phyloP scores from a whole-genome alignment of 2,329 filamentous ascomycete genomes.

The Juglanconis sp. region DNA sequence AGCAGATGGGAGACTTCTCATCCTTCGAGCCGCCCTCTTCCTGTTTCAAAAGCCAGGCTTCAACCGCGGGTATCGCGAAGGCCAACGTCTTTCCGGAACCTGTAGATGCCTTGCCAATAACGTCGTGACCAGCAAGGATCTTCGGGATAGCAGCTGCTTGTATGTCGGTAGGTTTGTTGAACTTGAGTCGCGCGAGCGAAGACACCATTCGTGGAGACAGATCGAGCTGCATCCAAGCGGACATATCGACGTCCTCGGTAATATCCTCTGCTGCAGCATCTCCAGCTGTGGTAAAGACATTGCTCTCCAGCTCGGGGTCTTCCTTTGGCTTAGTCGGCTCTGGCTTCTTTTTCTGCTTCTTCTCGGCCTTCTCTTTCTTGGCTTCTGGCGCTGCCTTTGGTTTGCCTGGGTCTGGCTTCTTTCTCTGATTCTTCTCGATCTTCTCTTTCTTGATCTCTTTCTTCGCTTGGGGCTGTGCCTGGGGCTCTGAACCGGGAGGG shows the following conservation, averaged over 20 bases:
- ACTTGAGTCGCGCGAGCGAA: slow-evolving; percentile 75
- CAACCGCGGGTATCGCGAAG: slow-evolving; percentile 89
- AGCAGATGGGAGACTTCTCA: slow-evolving; percentile 58
- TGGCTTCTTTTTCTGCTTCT: slow-evolving; percentile 25
- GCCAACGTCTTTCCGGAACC: slow-evolving; percentile 96
- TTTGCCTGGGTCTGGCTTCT: background rate
- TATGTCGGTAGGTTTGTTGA: slow-evolving; percentile 76
- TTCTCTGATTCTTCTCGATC: too few relatives aligned
- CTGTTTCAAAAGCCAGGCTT: slow-evolving; percentile 64
- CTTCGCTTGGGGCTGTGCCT: too few relatives aligned
- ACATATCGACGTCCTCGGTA: slow-evolving; percentile 66
- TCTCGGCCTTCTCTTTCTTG: slow-evolving; percentile 27
- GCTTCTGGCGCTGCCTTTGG: slow-evolving; percentile 6
- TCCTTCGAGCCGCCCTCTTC: slow-evolving; percentile 33
- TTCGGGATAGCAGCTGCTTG: slow-evolving; percentile 78
- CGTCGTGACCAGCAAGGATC: slow-evolving; percentile 78
- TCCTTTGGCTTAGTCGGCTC: slow-evolving; percentile 17
- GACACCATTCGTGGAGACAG: slow-evolving; percentile 70
- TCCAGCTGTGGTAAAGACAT: slow-evolving; percentile 55
- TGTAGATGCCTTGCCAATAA: slow-evolving; percentile 93
- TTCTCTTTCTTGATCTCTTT: too few relatives aligned
- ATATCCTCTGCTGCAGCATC: slow-evolving; percentile 44
- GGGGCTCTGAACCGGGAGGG: too few relatives aligned
- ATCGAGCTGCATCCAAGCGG: slow-evolving; percentile 72
- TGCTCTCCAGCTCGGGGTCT: slow-evolving; percentile 40